Percentiles rank a stretch among this genome's conserved stretches.
These are phyloP conservation scores for Phytophthora podocarpi DNA, from an alignment of 352 stramenopile species.

Conservation along the genomic window DNA sequence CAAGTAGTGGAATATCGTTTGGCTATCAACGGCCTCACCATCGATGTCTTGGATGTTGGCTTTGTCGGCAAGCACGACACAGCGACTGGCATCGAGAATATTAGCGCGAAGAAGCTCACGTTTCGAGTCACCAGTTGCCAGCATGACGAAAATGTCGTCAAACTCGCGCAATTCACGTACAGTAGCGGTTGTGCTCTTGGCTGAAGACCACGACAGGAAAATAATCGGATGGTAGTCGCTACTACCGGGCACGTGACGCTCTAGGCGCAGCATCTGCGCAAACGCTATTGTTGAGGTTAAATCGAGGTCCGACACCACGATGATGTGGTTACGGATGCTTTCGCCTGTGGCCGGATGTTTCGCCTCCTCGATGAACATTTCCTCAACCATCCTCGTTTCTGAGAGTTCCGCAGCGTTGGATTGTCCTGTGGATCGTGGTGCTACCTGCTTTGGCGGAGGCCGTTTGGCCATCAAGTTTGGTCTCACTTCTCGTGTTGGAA, in stretches of 20 bases:
- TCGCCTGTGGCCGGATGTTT: conserved; percentile 24
- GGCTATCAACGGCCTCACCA: conserved; percentile 59
- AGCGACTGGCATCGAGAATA: conserved; percentile 56
- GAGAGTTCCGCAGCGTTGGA: neutral
- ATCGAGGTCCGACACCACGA: conserved; percentile 66
- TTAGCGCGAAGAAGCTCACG: conserved; percentile 58
- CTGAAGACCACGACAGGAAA: conserved; percentile 65
- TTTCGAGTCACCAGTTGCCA: conserved; percentile 57
- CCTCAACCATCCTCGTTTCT: conserved; percentile 11
- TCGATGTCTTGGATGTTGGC: conserved; percentile 58
- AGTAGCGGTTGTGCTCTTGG: conserved; percentile 20
- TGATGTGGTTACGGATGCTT: conserved; percentile 55
- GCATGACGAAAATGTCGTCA: conserved; percentile 65
- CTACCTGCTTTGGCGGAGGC: neutral
- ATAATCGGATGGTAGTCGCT: conserved; percentile 58
- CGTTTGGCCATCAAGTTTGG: neutral
- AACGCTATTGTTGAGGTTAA: conserved; percentile 50
- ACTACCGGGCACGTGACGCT: conserved; percentile 37
- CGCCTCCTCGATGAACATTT: conserved; percentile 48
- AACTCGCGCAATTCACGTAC: conserved; percentile 44
- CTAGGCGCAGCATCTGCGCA: conserved; percentile 52
- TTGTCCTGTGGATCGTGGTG: neutral
- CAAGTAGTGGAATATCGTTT: conserved; percentile 73
- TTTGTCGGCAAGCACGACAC: conserved; percentile 68
- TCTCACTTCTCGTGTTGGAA: conserved; percentile 32